Percentiles rank a stretch among this genome's conserved stretches.
These are phyloP conservation scores for Pythium brachiatum DNA, from an alignment of 352 stramenopile species.

Conservation along the genomic window DNA sequence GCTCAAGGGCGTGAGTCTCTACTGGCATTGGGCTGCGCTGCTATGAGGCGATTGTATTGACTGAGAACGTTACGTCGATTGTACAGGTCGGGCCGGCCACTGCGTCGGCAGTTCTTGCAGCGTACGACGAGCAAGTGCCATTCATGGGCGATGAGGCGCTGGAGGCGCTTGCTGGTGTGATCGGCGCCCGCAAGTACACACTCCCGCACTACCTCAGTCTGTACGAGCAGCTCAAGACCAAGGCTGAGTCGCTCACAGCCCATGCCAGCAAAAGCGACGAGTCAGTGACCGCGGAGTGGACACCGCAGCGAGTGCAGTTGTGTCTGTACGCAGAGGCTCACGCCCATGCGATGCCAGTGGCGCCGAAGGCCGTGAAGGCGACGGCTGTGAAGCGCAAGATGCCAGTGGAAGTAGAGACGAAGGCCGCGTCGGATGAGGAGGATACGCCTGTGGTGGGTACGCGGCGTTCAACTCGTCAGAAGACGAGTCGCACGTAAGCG, in stretches of 20 bases:
- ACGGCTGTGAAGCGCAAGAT: constrained; percentile 17
- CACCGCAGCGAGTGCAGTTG: constrained; percentile 63
- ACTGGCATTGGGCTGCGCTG: background rate
- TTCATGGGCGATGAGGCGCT: constrained; percentile 84
- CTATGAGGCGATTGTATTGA: background rate
- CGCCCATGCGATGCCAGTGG: background rate
- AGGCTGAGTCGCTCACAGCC: constrained; percentile 55
- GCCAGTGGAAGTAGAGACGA: background rate
- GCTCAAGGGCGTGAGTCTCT: constrained; percentile 62
- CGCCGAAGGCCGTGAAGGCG: constrained; percentile 7
- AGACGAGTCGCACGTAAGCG: background rate
- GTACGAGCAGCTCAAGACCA: constrained; percentile 43
- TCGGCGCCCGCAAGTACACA: constrained; percentile 78
- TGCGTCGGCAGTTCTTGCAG: constrained; percentile 65
- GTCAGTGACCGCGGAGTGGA: constrained; percentile 40
- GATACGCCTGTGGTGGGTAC: background rate
- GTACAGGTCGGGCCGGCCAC: constrained; percentile 72
- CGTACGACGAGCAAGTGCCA: constrained; percentile 59
- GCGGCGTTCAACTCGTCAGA: background rate
- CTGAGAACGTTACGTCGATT: background rate
- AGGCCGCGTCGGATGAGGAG: background rate
- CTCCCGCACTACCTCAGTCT: constrained; percentile 71
- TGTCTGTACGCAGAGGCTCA: constrained; percentile 57
- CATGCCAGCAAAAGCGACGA: constrained; percentile 27
- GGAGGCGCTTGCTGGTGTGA: constrained; percentile 61